These are phyloP conservation scores for Aquilaria sinensis DNA, from an alignment of 345 rosid genomes.

Conservation along the genomic window DNA sequence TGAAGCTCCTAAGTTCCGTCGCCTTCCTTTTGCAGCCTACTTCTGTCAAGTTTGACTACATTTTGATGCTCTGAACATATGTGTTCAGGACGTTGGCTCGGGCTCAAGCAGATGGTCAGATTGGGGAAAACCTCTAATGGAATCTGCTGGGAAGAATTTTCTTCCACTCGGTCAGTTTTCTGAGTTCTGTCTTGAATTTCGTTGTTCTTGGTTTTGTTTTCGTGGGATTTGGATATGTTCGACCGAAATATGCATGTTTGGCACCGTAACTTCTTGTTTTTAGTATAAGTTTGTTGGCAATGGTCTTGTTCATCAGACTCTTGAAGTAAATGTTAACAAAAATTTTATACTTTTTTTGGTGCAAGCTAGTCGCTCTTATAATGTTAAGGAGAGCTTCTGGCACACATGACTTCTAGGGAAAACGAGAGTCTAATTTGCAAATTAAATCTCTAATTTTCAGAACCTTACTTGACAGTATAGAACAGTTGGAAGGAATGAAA, in stretches of 20 bases:
- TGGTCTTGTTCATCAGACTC: not conserved
- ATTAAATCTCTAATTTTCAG: no score
- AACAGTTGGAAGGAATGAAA: no score
- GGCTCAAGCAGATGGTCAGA: constrained; percentile 15
- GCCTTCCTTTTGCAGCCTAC: not conserved
- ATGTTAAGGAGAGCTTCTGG: no score
- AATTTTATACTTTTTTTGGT: not conserved
- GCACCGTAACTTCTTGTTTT: not conserved
- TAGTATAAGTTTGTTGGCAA: not conserved
- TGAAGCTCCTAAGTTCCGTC: not conserved
- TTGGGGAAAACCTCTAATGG: constrained; percentile 45
- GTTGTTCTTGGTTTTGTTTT: not conserved
- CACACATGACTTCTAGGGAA: not conserved
- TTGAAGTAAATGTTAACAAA: not conserved
- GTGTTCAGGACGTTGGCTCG: constrained; percentile 31
- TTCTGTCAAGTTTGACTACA: not conserved
- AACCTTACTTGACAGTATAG: no score
- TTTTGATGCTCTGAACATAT: constrained; percentile 2
- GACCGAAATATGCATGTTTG: not conserved
- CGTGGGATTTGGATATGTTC: not conserved
- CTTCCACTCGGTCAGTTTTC: constrained; percentile 61
- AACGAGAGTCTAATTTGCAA: not conserved
- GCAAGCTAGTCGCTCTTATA: no score
- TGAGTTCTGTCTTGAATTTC: constrained; percentile 1
- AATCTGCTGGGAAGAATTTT: constrained; percentile 53